These are phyloP conservation scores for Hypoxylon rubiginosum DNA, from an alignment of 2,329 filamentous ascomycete species.

Conservation along the genomic window DNA sequence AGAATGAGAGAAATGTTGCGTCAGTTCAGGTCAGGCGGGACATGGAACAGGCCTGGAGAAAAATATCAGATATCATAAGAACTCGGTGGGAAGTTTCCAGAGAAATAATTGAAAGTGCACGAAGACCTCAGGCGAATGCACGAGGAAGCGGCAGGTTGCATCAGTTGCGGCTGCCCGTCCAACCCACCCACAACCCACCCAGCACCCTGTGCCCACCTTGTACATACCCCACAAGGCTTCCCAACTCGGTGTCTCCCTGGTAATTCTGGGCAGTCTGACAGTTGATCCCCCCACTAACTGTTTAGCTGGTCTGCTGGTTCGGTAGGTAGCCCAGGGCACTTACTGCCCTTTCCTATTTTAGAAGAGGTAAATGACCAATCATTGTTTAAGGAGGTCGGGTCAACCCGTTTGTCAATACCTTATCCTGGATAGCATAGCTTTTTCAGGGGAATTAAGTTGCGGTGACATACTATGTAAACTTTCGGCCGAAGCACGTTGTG, in stretches of 20 bases:
- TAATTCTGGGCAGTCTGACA: neutral
- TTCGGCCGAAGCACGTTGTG: neutral
- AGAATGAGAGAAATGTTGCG: neutral
- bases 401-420: constrained; percentile 6
- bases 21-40: neutral
- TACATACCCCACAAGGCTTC: constrained; percentile 29
- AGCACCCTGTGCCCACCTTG: constrained; percentile 12
- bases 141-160: constrained; percentile 31
- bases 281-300: constrained; percentile 3
- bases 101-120: constrained; percentile 32
- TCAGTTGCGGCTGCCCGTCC: constrained; percentile 35
- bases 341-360: constrained; percentile 4
- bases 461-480: constrained; percentile 2
- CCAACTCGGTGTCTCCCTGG: neutral
- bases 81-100: constrained; percentile 24
- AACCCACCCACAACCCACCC: constrained; percentile 33
- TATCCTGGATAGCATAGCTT: constrained; percentile 11
- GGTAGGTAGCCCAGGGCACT: neutral
- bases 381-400: constrained; percentile 11
- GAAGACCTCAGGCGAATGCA: constrained; percentile 35
- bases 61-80: constrained; percentile 17
- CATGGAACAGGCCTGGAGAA: neutral
- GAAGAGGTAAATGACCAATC: constrained; percentile 21
- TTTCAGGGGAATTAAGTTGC: constrained; percentile 2
- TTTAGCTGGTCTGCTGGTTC: constrained; percentile 3